Evolutionary conservation across 768 basidiomycete species (phyloP).

Genomic region (Auriscalpium microsporum): DNA sequence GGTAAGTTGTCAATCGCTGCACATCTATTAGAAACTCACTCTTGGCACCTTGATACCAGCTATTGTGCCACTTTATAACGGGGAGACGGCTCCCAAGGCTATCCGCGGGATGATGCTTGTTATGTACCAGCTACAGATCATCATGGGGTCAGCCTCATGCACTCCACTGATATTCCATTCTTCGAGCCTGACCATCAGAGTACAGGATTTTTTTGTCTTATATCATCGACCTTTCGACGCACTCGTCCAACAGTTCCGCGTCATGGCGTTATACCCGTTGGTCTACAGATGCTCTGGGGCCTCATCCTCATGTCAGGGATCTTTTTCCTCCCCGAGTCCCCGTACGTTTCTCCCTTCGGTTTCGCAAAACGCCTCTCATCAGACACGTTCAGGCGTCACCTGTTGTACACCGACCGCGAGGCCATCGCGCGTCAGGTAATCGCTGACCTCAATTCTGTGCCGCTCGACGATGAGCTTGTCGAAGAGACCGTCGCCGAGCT

Average conservation of each 20-base stretch:
- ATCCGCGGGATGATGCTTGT: slow-evolving; percentile 66
- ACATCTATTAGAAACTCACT: too few species aligned
- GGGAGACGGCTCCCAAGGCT: slow-evolving; percentile 69
- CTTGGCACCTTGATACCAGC: slow-evolving; percentile 2
- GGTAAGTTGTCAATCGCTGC: slow-evolving; percentile 27
- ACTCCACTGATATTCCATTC: neutral
- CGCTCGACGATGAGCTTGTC: slow-evolving; percentile 49
- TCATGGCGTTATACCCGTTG: slow-evolving; percentile 71
- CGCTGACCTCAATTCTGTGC: slow-evolving; percentile 57
- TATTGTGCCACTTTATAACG: slow-evolving; percentile 49
- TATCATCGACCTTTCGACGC: slow-evolving; percentile 60
- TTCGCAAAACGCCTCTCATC: neutral
- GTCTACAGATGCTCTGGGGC: slow-evolving; percentile 66
- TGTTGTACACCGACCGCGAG: slow-evolving; percentile 47
- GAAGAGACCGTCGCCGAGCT: slow-evolving; percentile 56
- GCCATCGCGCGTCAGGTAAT: slow-evolving; percentile 55
- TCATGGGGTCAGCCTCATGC: slow-evolving; percentile 42
- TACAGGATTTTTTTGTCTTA: slow-evolving; percentile 65
- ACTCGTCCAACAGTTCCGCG: slow-evolving; percentile 44
- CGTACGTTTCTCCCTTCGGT: slow-evolving; percentile 32
- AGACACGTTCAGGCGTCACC: slow-evolving; percentile 44
- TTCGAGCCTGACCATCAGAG: neutral
- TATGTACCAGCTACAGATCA: slow-evolving; percentile 72
- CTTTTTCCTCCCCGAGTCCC: slow-evolving; percentile 72
- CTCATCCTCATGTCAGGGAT: slow-evolving; percentile 58